Evolutionary conservation across 768 basidiomycete species (phyloP).

Genomic region (Trichaptum fuscoviolaceum): DNA sequence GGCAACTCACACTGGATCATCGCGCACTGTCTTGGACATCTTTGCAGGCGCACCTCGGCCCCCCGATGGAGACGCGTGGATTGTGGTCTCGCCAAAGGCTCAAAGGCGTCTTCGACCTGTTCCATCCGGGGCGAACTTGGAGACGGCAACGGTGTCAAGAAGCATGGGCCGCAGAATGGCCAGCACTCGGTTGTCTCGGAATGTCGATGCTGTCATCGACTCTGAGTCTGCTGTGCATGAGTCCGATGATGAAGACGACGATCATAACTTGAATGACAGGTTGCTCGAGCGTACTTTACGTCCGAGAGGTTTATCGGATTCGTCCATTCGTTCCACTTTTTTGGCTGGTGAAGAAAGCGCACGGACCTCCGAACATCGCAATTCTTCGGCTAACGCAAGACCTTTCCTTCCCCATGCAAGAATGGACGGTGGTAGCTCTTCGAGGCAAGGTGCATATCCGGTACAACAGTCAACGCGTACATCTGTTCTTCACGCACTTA

Average conservation of each 20-base stretch:
- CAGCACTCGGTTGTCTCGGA: constrained; percentile 45
- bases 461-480: constrained; percentile 14
- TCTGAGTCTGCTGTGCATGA: constrained; percentile 27
- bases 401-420: neutral
- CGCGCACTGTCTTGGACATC: constrained; percentile 66
- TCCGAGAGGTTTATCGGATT: constrained; percentile 83
- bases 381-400: constrained; percentile 5
- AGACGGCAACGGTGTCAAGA: constrained; percentile 10
- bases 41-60: constrained; percentile 81
- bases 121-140: constrained; percentile 13
- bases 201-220: constrained; percentile 78
- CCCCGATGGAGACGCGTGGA: constrained; percentile 59
- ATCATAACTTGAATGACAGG: constrained; percentile 41
- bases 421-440: neutral
- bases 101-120: constrained; percentile 7
- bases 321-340: constrained; percentile 87
- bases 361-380: constrained; percentile 7
- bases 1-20: constrained; percentile 8
- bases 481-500: constrained; percentile 27
- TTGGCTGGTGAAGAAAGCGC: constrained; percentile 44
- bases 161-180: constrained; percentile 22
- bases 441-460: constrained; percentile 7
- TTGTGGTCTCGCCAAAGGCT: constrained; percentile 45
- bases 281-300: constrained; percentile 63
- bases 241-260: constrained; percentile 33